Conservation (phyloP, 2,329 filamentous ascomycete genomes). For the Daldinia eschscholtzii region DNA sequence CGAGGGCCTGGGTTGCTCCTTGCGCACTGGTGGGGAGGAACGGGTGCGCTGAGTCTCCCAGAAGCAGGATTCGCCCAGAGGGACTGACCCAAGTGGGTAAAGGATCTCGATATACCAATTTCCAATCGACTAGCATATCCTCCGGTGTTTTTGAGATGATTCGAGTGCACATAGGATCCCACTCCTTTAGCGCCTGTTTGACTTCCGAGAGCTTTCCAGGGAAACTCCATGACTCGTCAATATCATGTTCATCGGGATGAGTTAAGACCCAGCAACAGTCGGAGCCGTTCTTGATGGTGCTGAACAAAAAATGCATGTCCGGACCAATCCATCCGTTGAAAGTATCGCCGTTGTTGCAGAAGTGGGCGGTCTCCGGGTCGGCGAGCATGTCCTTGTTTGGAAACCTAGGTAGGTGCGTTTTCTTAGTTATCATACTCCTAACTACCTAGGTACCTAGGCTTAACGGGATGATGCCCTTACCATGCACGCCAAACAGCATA, state of each 20-base stretch:
- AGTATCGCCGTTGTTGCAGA: conserved; percentile 68
- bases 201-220: conserved; percentile 66
- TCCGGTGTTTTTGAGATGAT: conserved; percentile 63
- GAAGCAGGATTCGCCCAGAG: conserved; percentile 58
- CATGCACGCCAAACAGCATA: conserved; percentile 67
- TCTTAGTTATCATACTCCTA: conserved; percentile 1
- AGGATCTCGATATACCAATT: conserved; percentile 63
- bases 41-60: conserved; percentile 65
- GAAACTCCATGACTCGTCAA: conserved; percentile 68
- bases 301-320: conserved; percentile 69
- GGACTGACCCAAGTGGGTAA: conserved; percentile 63
- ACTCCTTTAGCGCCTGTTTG: conserved; percentile 62
- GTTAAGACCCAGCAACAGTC: conserved; percentile 72
- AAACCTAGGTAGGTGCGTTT: conserved; percentile 53
- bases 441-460: not conserved
- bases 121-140: conserved; percentile 61
- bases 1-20: conserved; percentile 64
- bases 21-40: conserved; percentile 63
- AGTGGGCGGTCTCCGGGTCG: conserved; percentile 65
- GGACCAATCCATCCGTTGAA: conserved; percentile 71
- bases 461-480: conserved; percentile 51
- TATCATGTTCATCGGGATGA: conserved; percentile 66
- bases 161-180: conserved; percentile 63
- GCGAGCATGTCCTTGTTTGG: conserved; percentile 64
- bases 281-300: conserved; percentile 66